Conservation (phyloP, 2,329 filamentous ascomycete genomes). For the Penicillium sp. region DNA sequence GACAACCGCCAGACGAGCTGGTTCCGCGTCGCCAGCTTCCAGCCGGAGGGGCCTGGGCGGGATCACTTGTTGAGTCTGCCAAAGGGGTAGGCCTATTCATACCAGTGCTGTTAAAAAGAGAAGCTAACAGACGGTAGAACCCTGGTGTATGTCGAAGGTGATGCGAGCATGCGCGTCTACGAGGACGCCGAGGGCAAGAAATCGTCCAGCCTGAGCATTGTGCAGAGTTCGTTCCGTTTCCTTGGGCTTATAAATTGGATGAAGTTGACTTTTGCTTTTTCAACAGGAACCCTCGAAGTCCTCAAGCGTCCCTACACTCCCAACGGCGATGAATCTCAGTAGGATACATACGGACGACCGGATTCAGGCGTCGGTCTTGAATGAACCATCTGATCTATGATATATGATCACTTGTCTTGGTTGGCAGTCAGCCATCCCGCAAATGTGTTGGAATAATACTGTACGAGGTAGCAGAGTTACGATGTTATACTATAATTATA, state of each 20-base stretch:
- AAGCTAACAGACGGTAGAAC: slow-evolving; percentile 51
- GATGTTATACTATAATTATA: slow-evolving; percentile 5
- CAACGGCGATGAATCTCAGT: slow-evolving; percentile 6
- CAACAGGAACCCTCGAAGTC: slow-evolving; percentile 30
- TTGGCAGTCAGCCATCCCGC: neutral
- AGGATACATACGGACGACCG: no score
- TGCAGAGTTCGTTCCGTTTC: slow-evolving; percentile 67
- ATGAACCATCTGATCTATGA: neutral
- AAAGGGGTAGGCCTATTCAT: slow-evolving; percentile 68
- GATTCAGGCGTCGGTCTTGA: neutral
- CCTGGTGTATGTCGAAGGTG: slow-evolving; percentile 77
- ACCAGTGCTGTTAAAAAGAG: neutral
- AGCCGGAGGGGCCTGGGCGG: slow-evolving; percentile 60
- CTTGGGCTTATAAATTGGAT: neutral
- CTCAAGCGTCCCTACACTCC: slow-evolving; percentile 27
- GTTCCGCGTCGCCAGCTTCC: slow-evolving; percentile 76
- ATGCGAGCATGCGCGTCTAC: slow-evolving; percentile 65
- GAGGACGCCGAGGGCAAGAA: slow-evolving; percentile 68
- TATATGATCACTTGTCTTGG: neutral
- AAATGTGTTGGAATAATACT: neutral
- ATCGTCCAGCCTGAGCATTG: slow-evolving; percentile 60
- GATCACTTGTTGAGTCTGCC: slow-evolving; percentile 69
- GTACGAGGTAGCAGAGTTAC: neutral
- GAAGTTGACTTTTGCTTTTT: neutral
- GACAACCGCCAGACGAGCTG: slow-evolving; percentile 77